Percentiles rank a stretch among this genome's conserved stretches.
Conservation (phyloP, 2,329 filamentous ascomycete species). For the Colletotrichum cuscutae region DNA sequence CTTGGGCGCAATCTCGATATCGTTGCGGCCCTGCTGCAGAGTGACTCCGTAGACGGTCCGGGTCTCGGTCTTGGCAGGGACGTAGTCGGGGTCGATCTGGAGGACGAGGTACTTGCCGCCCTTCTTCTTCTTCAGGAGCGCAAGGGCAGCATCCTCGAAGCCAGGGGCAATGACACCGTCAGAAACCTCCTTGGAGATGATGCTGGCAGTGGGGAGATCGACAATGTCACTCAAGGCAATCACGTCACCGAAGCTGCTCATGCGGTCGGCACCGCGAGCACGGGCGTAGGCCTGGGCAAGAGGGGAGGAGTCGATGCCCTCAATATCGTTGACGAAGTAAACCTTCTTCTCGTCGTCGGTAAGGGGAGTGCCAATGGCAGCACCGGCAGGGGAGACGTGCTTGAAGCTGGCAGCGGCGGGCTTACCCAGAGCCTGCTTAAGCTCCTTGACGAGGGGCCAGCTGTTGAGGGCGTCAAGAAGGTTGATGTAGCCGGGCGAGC, state of each 20-base stretch:
- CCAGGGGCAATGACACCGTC: conserved; percentile 95
- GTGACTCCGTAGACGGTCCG: conserved; percentile 91
- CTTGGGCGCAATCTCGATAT: conserved; percentile 84
- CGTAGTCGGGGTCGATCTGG: conserved; percentile 90
- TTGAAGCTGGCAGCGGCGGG: conserved; percentile 98
- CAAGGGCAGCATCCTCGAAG: conserved; percentile 86
- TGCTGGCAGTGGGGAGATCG: conserved; percentile 93
- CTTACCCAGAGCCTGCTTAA: conserved; percentile 86
- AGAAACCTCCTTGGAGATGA: conserved; percentile 97
- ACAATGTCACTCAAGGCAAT: conserved; percentile 93
- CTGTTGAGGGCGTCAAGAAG: conserved; percentile 95
- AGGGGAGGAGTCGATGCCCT: conserved; percentile 84
- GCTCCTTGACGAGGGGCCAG: conserved; percentile 96
- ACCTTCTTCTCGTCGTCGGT: conserved; percentile 92
- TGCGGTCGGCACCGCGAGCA: conserved; percentile 94
- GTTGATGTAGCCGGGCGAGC: conserved; percentile 96
- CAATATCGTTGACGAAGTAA: conserved; percentile 97
- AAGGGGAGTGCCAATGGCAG: conserved; percentile 90
- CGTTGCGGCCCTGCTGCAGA: conserved; percentile 92
- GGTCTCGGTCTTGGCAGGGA: conserved; percentile 82
- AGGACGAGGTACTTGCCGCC: conserved; percentile 96
- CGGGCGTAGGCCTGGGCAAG: conserved; percentile 96
- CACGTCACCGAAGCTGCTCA: conserved; percentile 98
- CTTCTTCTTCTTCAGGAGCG: conserved; percentile 97
- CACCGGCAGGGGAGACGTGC: conserved; percentile 96